Base-by-base conservation (phyloP, 2,329 filamentous ascomycete species). In the Epichloe coenophiala region DNA sequence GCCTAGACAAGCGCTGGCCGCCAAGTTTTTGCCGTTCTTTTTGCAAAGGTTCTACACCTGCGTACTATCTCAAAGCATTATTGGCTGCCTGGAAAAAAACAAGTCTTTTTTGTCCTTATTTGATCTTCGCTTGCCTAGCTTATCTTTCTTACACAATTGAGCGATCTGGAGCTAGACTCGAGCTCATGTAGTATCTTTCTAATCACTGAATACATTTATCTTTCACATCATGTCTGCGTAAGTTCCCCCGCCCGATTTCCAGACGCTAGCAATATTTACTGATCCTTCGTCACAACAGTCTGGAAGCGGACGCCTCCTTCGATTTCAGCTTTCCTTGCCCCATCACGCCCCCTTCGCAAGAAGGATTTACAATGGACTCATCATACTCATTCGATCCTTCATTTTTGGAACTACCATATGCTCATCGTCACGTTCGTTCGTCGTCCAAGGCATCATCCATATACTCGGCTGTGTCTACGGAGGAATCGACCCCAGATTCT, bases 391-490 rank as follows among this genome's bases (percentile, higher is more conserved):
- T 80, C 66, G 76, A 81, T 58, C 67, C 74, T 43, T 72, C 76
- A 51, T 67, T 81, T 52, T 68, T 80, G 56, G 75, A 79, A 56
- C 71, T 79, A 54, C 69, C 77, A 23, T 78, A 69, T 64, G 65
- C 65, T 63, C 68, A 68, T 53, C 71, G 69, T 56, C 81, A 86
- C 64, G 73, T 71, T 64, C 80, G 81, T 62, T 79, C 78, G 60
- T 74, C 76, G 53, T 86, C 83, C 57, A 78, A 81, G 60, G 75
- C 77, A 47, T 86, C 77, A 45, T 86, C 84, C 55, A 69, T 80
- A 60, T 84, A 82, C 71, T 70, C 68, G 9, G 52, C 57, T 48
- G 76, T 84, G 64, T 87, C 84, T 43, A 79, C 63, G n/a, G 60
- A 60, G 33, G 66, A 70, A 46, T 78, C 77, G 54, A 70, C 72